Evolutionary conservation across 192 early-diverging fungal species (phyloP).

Genomic region (Coemansia sp.): DNA sequence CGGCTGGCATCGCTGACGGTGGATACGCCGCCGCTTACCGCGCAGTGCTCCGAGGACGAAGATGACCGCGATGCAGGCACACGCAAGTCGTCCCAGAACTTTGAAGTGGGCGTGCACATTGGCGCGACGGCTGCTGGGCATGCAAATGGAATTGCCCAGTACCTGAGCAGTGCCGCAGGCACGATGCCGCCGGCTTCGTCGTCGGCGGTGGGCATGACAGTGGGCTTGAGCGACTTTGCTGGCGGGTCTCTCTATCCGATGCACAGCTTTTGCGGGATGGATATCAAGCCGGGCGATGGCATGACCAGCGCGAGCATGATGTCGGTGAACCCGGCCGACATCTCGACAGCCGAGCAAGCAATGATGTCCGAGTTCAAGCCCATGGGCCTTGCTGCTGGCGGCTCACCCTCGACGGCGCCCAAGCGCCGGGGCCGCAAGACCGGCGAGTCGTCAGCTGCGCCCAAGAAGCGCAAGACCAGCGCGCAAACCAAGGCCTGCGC

Average conservation of each 20-base stretch:
- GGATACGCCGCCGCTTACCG: constrained; percentile 39
- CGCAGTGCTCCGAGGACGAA: constrained; percentile 45
- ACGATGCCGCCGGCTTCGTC: not conserved
- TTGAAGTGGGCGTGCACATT: constrained; percentile 13
- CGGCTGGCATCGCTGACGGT: constrained; percentile 7
- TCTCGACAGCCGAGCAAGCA: not conserved
- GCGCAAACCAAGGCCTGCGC: not conserved
- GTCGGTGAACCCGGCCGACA: constrained; percentile 26
- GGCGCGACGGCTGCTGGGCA: constrained; percentile 2
- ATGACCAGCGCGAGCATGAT: not conserved
- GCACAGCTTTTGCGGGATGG: constrained; percentile 8
- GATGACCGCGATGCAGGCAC: constrained; percentile 24
- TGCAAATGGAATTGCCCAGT: constrained; percentile 6
- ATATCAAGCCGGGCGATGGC: not conserved
- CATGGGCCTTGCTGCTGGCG: constrained; percentile 1
- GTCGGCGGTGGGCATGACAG: not conserved
- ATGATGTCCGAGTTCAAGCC: too few species aligned
- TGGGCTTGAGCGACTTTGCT: constrained; percentile 6
- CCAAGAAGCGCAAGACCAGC: constrained; percentile 22
- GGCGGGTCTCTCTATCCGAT: constrained; percentile 7
- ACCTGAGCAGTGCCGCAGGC: constrained; percentile 6
- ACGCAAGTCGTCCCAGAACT: constrained; percentile 25
- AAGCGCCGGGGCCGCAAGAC: constrained; percentile 23
- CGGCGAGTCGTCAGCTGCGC: not conserved
- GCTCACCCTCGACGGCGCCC: not conserved